Conservation (phyloP, 352 stramenopile genomes). For the Phytophthora citrophthora region DNA sequence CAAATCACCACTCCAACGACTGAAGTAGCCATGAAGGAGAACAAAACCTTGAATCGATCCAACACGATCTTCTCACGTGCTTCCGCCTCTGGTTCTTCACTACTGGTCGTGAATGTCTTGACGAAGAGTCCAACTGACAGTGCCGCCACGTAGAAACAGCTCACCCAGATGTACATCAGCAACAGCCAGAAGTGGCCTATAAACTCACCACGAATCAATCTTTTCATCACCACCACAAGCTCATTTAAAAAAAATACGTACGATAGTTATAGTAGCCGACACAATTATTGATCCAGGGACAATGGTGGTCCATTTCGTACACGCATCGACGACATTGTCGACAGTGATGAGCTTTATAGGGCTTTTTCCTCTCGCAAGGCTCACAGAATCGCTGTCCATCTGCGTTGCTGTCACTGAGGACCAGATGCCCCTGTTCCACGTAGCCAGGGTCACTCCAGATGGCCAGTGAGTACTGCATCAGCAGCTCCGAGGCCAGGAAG, state of each 20-base stretch:
- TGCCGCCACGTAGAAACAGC: conserved; percentile 47
- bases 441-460: conserved; percentile 49
- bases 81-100: conserved; percentile 16
- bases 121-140: conserved; percentile 44
- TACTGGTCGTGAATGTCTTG: conserved; percentile 18
- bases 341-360: conserved; percentile 61
- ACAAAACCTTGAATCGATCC: conserved; percentile 37
- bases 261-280: conserved; percentile 96
- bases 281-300: conserved; percentile 98
- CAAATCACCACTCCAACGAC: conserved; percentile 40
- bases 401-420: background rate
- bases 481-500: conserved; percentile 42
- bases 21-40: conserved; percentile 47
- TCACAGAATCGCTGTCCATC: conserved; percentile 19
- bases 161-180: conserved; percentile 54
- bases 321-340: conserved; percentile 90
- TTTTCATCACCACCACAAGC: background rate
- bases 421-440: conserved; percentile 26
- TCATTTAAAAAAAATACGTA: conserved; percentile 27
- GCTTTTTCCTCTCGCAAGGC: conserved; percentile 33
- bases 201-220: conserved; percentile 1
- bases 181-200: conserved; percentile 58
- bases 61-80: conserved; percentile 23
- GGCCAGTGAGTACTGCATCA: conserved; percentile 51
- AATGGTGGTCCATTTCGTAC: conserved; percentile 98